These are phyloP conservation scores for Colletotrichum viniferum DNA, from an alignment of 2,329 filamentous ascomycete species.

Conservation along the genomic window DNA sequence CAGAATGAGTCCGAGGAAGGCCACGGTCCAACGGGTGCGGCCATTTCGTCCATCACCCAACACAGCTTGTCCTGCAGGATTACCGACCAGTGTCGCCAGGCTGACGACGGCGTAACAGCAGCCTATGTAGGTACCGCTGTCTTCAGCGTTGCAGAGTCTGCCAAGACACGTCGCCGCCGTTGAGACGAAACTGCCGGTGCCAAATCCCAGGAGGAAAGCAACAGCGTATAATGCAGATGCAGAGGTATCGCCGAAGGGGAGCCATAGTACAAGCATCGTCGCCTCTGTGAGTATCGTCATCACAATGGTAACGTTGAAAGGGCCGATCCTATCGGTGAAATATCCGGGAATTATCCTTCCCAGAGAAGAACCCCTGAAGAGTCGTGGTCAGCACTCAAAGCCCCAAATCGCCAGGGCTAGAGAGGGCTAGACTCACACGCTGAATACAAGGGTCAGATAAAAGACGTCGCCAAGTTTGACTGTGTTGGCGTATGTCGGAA, in stretches of 20 bases:
- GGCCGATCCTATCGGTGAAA: conserved; percentile 24
- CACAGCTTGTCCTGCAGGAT: conserved; percentile 14
- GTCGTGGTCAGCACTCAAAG: background rate
- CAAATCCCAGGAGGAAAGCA: conserved; percentile 30
- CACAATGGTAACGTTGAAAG: conserved; percentile 28
- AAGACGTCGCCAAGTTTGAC: conserved; percentile 28
- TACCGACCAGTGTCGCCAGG: conserved; percentile 25
- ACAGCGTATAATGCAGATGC: conserved; percentile 26
- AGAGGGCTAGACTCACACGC: conserved; percentile 28
- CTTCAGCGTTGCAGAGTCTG: conserved; percentile 26
- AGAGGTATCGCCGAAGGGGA: conserved; percentile 28
- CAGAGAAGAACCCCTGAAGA: conserved; percentile 28
- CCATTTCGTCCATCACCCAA: background rate
- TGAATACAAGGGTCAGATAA: conserved; percentile 33
- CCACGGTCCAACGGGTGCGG: conserved; percentile 21
- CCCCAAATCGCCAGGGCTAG: background rate
- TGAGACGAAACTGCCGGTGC: conserved; percentile 31
- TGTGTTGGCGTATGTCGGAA: conserved; percentile 30
- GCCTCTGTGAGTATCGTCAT: conserved; percentile 29
- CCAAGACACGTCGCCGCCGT: conserved; percentile 27
- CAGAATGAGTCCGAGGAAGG: conserved; percentile 28
- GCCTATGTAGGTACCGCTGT: conserved; percentile 32
- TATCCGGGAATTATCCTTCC: conserved; percentile 30
- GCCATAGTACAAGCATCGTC: conserved; percentile 27
- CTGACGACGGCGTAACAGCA: conserved; percentile 30